Percentiles rank a stretch among this genome's conserved stretches.
phyloP scores from a whole-genome alignment of 371 early-diverging fungal genomes.

The Nosema granulosis region DNA sequence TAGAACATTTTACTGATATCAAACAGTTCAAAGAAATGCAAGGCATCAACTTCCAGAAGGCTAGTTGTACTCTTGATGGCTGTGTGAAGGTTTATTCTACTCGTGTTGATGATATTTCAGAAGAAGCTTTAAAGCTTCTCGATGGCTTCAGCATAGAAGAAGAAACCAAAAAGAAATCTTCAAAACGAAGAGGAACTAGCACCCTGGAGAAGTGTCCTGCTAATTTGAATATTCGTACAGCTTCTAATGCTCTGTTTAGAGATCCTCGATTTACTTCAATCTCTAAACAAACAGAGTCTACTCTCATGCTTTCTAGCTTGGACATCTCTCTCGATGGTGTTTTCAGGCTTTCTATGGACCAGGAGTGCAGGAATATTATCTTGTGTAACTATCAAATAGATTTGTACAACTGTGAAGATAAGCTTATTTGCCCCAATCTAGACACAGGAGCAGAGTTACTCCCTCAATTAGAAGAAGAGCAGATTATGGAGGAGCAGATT shows the following conservation, averaged over 20 bases:
- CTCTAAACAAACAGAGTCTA: conserved; percentile 2
- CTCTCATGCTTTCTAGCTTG: conserved; percentile 16
- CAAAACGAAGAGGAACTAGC: conserved; percentile 22
- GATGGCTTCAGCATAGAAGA: conserved; percentile 57
- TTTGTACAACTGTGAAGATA: conserved; percentile 7
- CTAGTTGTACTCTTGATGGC: conserved; percentile 93
- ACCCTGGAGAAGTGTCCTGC: conserved; percentile 40
- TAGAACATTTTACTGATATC: conserved; percentile 94
- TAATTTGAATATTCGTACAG: conserved; percentile 45
- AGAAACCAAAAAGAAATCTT: conserved; percentile 29
- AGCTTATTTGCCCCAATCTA: conserved; percentile 18
- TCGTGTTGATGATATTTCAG: conserved; percentile 90
- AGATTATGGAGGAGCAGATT: conserved; percentile 13
- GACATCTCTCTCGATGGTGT: conserved; percentile 29
- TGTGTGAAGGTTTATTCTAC: conserved; percentile 96
- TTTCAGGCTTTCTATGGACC: conserved; percentile 7
- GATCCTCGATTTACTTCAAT: conserved; percentile 42
- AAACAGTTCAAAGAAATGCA: conserved; percentile 74
- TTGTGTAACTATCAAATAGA: conserved; percentile 6
- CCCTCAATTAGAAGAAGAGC: neutral
- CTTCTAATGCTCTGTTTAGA: neutral
- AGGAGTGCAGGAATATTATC: neutral
- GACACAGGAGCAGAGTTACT: neutral
- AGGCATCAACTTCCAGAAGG: conserved; percentile 91
- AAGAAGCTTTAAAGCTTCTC: conserved; percentile 80